Evolutionary conservation across 2,329 filamentous ascomycete genomes (phyloP).

Genomic region (Ceratocystis ficicola): DNA sequence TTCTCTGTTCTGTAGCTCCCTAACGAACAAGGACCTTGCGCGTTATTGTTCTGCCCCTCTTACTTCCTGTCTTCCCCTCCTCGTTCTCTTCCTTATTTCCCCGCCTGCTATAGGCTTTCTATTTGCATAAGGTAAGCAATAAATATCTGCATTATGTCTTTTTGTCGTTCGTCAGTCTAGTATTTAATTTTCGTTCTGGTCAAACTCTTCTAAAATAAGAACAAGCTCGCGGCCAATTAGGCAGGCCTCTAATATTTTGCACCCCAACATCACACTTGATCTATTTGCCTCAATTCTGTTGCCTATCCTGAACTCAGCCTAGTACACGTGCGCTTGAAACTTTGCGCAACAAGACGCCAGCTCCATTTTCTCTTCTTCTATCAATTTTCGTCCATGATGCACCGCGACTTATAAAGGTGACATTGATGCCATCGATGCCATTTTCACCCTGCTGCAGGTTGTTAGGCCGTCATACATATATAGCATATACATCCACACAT

Average conservation of each 20-base stretch:
- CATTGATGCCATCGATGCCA: not conserved
- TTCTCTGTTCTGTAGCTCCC: not conserved
- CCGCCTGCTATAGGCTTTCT: conserved; percentile 5
- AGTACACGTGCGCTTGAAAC: not conserved
- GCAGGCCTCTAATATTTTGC: not conserved
- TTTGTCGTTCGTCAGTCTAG: no score
- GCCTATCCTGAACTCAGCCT: not conserved
- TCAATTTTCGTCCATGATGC: not conserved
- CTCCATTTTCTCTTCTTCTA: not conserved
- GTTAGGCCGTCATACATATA: conserved; percentile 15
- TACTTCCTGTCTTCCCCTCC: not conserved
- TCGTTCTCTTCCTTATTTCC: conserved; percentile 6
- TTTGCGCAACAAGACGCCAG: not conserved
- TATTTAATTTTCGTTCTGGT: not conserved
- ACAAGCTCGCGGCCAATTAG: not conserved
- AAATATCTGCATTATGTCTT: not conserved
- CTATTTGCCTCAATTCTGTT: not conserved
- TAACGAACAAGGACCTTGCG: not conserved
- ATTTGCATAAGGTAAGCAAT: not conserved
- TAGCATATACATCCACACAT: not conserved
- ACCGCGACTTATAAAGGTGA: no score
- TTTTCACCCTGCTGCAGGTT: not conserved
- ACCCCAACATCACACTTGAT: not conserved
- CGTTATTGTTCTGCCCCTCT: not conserved
- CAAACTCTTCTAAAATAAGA: not conserved